Evolutionary conservation across 2,329 filamentous ascomycete species (phyloP).

Genomic region (Exophiala mesophila): DNA sequence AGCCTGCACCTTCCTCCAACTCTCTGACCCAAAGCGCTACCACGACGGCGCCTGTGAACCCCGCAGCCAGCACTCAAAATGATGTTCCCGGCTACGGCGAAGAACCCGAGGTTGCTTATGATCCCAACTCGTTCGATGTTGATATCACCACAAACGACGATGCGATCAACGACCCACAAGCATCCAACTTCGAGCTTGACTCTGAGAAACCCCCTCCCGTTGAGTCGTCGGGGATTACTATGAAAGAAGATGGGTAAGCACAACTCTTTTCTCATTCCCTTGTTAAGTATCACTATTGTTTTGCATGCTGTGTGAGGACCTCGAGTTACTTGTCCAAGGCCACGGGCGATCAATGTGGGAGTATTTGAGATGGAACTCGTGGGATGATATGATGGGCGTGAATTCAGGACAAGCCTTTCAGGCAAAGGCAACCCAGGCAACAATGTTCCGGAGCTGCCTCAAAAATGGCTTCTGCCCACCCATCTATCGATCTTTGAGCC

Average conservation of each 20-base stretch:
- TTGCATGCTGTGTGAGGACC: too few relatives aligned
- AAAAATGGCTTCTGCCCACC: too few relatives aligned
- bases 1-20: constrained; percentile 39
- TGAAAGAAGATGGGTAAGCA: constrained; percentile 91
- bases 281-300: too few relatives aligned
- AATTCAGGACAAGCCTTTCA: too few relatives aligned
- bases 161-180: constrained; percentile 27
- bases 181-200: constrained; percentile 37
- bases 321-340: too few relatives aligned
- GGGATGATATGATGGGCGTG: too few relatives aligned
- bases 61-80: constrained; percentile 32
- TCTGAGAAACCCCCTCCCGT: constrained; percentile 5
- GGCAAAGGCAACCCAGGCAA: too few relatives aligned
- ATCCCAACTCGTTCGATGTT: constrained; percentile 28
- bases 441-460: too few relatives aligned
- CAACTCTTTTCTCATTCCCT: constrained; percentile 25
- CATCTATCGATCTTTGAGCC: too few relatives aligned
- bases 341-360: too few relatives aligned
- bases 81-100: constrained; percentile 26
- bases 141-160: constrained; percentile 28
- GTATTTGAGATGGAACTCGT: too few relatives aligned
- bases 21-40: constrained; percentile 26
- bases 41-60: constrained; percentile 29
- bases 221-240: constrained; percentile 55
- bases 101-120: constrained; percentile 29